Conservation (phyloP, 1,284 basidiomycete species). For the Heterobasidion annosum region DNA sequence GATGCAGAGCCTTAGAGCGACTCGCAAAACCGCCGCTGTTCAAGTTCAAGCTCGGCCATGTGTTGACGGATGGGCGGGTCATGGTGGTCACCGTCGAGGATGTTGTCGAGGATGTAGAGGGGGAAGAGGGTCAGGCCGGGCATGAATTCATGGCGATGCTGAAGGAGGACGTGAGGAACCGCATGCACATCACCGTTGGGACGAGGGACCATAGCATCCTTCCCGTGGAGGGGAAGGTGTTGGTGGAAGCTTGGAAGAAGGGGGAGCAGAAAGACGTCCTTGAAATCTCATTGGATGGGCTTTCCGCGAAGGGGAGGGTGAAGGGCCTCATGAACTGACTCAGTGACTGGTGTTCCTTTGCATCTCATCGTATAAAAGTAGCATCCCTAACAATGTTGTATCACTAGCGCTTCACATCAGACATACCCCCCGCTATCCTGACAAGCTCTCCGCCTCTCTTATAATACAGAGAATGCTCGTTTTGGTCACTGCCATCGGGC, state of each 20-base stretch:
- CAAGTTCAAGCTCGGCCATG: constrained; percentile 48
- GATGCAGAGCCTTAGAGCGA: constrained; percentile 41
- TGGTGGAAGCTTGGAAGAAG: constrained; percentile 54
- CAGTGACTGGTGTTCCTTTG: background rate
- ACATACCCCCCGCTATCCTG: too few relatives aligned
- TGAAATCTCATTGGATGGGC: constrained; percentile 24
- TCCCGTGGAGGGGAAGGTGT: constrained; percentile 62
- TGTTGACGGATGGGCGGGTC: constrained; percentile 74
- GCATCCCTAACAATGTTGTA: too few relatives aligned
- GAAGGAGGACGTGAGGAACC: constrained; percentile 32
- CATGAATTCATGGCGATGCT: constrained; percentile 41
- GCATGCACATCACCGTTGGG: constrained; percentile 87
- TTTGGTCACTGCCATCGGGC: too few relatives aligned
- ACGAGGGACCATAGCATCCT: constrained; percentile 46
- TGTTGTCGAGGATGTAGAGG: constrained; percentile 30
- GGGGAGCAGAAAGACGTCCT: constrained; percentile 24
- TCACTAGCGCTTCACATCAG: too few relatives aligned
- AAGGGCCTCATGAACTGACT: constrained; percentile 25
- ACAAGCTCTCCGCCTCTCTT: too few relatives aligned
- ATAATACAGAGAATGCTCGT: too few relatives aligned
- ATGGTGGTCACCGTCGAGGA: constrained; percentile 72
- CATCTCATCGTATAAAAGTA: background rate
- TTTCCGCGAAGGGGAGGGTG: constrained; percentile 29
- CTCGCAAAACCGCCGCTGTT: constrained; percentile 43
- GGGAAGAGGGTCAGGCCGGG: constrained; percentile 22